phyloP scores from a whole-genome alignment of 345 rosid genomes.

The Citrus sinensis region DNA sequence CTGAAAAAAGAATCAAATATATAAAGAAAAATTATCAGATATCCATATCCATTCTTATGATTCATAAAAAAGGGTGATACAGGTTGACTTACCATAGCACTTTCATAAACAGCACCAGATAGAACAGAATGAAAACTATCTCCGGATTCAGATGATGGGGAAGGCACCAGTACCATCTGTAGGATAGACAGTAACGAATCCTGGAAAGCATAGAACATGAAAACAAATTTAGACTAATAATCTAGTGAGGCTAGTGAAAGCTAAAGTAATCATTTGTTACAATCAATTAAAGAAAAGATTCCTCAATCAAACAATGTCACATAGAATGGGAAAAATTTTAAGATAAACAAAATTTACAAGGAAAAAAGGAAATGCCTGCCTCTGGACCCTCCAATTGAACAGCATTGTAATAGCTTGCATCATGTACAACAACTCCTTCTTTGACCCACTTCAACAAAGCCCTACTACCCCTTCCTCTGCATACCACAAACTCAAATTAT shows the following conservation, averaged over 20 bases:
- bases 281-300: not conserved
- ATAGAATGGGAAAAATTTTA: not conserved
- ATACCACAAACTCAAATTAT: conserved; percentile 16
- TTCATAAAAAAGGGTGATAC: not conserved
- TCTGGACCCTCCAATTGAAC: conserved; percentile 74
- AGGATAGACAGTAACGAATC: conserved; percentile 54
- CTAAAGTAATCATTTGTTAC: not conserved
- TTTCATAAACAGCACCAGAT: conserved; percentile 54
- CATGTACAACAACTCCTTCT: conserved; percentile 68
- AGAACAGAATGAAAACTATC: conserved; percentile 44
- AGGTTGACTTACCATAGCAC: conserved; percentile 57
- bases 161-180: conserved; percentile 54
- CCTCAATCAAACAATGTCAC: not conserved
- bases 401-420: conserved; percentile 63
- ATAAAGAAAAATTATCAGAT: not conserved
- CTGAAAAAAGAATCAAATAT: conserved; percentile 33
- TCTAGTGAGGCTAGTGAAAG: not conserved
- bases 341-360: not conserved
- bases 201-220: conserved; percentile 31
- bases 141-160: conserved; percentile 38
- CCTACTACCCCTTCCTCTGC: conserved; percentile 89
- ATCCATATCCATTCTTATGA: not conserved
- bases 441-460: conserved; percentile 70
- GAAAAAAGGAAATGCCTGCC: conserved; percentile 44
- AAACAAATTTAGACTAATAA: not conserved